These are phyloP conservation scores for Postia placenta DNA, from an alignment of 768 basidiomycete species.

Conservation along the genomic window DNA sequence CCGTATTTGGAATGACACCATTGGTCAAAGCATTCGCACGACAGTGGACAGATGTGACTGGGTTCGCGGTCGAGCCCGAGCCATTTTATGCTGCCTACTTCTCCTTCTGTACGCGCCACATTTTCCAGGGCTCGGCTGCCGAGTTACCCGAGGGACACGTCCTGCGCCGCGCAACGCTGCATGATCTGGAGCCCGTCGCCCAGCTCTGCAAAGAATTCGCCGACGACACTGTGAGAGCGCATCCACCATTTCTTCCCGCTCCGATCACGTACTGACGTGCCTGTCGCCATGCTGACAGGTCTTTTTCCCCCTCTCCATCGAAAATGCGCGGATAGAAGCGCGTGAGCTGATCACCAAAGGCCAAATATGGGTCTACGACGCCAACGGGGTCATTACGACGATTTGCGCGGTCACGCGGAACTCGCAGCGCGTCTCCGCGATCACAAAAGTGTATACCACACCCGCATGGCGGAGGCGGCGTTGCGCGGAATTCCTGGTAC, in stretches of 20 bases:
- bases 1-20: conserved; percentile 40
- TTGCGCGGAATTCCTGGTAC: conserved; percentile 47
- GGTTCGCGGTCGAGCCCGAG: conserved; percentile 29
- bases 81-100: conserved; percentile 49
- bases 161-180: conserved; percentile 31
- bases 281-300: conserved; percentile 26
- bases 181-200: conserved; percentile 36
- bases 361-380: conserved; percentile 50
- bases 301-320: conserved; percentile 36
- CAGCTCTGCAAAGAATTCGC: conserved; percentile 46
- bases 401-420: conserved; percentile 55
- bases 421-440: conserved; percentile 42
- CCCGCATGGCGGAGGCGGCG: conserved; percentile 38
- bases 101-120: conserved; percentile 36
- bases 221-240: conserved; percentile 39
- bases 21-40: conserved; percentile 38
- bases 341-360: conserved; percentile 39
- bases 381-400: conserved; percentile 34
- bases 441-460: conserved; percentile 54
- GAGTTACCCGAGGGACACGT: conserved; percentile 28
- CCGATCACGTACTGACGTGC: neutral
- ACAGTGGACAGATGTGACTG: conserved; percentile 38
- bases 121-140: conserved; percentile 24
- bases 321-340: conserved; percentile 38
- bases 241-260: neutral